Percentiles rank a stretch among this genome's conserved stretches.
Evolutionary conservation across 139 green algal genomes (phyloP).

Genomic region (Trebouxia sp.): DNA sequence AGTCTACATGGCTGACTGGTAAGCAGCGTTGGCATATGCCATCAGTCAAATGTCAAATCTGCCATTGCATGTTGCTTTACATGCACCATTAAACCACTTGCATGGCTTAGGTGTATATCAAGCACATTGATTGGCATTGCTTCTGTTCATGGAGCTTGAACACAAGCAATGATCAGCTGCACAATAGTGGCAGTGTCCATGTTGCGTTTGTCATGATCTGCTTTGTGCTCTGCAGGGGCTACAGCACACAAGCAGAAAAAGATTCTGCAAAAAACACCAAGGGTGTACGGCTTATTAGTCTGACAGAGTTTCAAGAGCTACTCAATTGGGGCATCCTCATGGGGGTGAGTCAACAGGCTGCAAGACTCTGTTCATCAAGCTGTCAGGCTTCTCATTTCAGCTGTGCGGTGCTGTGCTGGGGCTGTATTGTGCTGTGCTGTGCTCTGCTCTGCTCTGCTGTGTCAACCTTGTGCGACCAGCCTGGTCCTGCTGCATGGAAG

Average conservation of each 20-base stretch:
- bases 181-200: too few relatives aligned
- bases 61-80: background rate
- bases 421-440: background rate
- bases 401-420: background rate
- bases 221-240: constrained; percentile 48
- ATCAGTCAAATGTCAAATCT: background rate
- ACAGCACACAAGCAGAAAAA: constrained; percentile 53
- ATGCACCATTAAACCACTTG: too few relatives aligned
- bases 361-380: too few relatives aligned
- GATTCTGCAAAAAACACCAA: constrained; percentile 28
- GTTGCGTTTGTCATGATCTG: background rate
- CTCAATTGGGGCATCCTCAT: constrained; percentile 53
- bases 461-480: too few relatives aligned
- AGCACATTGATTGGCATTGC: too few relatives aligned
- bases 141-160: too few relatives aligned
- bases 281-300: constrained; percentile 47
- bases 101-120: too few relatives aligned
- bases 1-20: constrained; percentile 66
- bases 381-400: too few relatives aligned
- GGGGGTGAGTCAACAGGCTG: constrained; percentile 24
- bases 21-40: background rate
- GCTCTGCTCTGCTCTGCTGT: too few relatives aligned
- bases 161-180: too few relatives aligned
- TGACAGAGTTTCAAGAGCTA: constrained; percentile 56
- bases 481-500: too few relatives aligned